Evolutionary conservation across 306 rosid species (phyloP).

Genomic region (Carpinus fangiana): DNA sequence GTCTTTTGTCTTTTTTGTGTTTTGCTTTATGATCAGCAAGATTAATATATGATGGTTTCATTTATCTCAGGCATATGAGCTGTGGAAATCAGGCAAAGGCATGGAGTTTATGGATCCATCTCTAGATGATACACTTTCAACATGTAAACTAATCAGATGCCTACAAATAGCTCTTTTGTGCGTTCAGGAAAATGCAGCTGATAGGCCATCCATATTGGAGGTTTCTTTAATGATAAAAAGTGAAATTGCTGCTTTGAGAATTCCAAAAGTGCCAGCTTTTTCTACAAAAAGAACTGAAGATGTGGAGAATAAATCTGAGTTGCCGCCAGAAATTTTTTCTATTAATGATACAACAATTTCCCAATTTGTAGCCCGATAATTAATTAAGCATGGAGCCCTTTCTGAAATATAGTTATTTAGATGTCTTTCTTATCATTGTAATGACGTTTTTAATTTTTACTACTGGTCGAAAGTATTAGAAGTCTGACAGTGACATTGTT

Average conservation of each 20-base stretch:
- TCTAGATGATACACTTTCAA: conserved; percentile 46
- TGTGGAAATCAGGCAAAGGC: conserved; percentile 46
- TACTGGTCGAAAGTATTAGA: not conserved
- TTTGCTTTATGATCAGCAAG: no score
- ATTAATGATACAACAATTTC: conserved; percentile 46
- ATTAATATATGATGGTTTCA: no score
- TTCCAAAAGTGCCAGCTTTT: conserved; percentile 49
- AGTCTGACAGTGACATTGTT: conserved; percentile 28
- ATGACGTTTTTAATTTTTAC: no score
- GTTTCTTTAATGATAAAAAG: conserved; percentile 54
- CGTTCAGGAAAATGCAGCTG: conserved; percentile 52
- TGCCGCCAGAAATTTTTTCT: conserved; percentile 27
- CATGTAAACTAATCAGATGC: conserved; percentile 57
- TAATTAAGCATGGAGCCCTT: no score
- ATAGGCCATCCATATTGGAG: conserved; percentile 64
- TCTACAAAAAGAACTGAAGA: conserved; percentile 20
- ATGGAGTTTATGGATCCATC: conserved; percentile 49
- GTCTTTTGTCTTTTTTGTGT: no score
- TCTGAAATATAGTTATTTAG: no score
- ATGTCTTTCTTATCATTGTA: no score
- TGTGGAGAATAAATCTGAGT: not conserved
- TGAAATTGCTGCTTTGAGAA: conserved; percentile 31
- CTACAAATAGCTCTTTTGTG: conserved; percentile 58
- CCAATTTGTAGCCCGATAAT: conserved; percentile 2
- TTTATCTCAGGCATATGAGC: no score